Percentiles rank a stretch among this genome's conserved stretches.
These are phyloP conservation scores for Pseudogymnoascus sp. DNA, from an alignment of 2,329 filamentous ascomycete genomes.

Conservation along the genomic window DNA sequence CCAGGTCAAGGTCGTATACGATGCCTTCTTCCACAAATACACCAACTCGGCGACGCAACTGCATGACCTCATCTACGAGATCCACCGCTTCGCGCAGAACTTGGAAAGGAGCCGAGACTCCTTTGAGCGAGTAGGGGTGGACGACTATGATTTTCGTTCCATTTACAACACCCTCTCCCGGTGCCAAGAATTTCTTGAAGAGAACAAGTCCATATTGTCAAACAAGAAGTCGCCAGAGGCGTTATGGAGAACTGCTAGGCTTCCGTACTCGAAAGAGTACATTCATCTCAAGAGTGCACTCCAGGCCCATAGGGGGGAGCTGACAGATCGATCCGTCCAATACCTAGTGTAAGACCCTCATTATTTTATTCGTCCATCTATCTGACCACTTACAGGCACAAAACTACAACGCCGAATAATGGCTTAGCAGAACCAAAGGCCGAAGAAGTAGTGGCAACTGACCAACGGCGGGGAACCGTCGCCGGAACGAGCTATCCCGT, in stretches of 20 bases:
- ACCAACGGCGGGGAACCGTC: not conserved
- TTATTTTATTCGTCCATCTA: not conserved
- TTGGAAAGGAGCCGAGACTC: not conserved
- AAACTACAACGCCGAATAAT: not conserved
- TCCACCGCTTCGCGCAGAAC: not conserved
- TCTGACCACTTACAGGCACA: not conserved
- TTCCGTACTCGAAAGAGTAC: not conserved
- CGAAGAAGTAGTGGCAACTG: not conserved
- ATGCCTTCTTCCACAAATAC: not conserved
- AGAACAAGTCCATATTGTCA: not conserved
- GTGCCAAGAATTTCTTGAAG: not conserved
- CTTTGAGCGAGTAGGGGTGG: not conserved
- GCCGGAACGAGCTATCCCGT: not conserved
- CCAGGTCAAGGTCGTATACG: not conserved
- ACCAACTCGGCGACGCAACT: not conserved
- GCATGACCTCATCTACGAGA: not conserved
- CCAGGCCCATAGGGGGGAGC: not conserved
- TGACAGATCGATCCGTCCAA: not conserved
- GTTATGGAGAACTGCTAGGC: not conserved
- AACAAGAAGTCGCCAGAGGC: not conserved
- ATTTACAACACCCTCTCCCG: not conserved
- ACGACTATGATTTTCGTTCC: not conserved
- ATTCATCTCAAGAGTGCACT: not conserved
- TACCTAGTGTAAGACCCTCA: not conserved
- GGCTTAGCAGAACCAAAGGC: not conserved